Evolutionary conservation across 192 early-diverging fungal genomes (phyloP), one percentile per base, ranked within the genome.

Genomic region (Anaeromyces robustus): DNA sequence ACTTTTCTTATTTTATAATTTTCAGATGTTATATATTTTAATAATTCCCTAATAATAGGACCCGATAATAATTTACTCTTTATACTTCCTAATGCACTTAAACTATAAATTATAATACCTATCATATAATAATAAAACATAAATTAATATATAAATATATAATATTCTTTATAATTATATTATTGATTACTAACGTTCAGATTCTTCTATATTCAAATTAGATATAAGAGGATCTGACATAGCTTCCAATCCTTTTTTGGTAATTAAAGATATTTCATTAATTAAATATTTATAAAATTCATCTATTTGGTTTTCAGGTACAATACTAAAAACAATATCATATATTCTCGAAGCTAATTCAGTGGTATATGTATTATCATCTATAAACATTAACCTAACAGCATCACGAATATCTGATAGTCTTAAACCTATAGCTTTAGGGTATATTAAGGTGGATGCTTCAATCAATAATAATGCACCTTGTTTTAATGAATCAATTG

Each of bases 401-500:
- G 88, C 82, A 81, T 90, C 89, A 4, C 89, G 83, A 17, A 87
- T 86, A 81, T 90, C 88, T 28, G 80, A 77, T 12, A 90, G 78
- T 77, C 87, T 87, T 52, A 78, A 59, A 0, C 79, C 83, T 12
- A 90, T 82, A 17, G 85, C 89, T 34, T 85, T 86, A 78, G 90
- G 90, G 77, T 90, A 91, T 2, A 91, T 86, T 29, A 90, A 78
- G 4, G 89, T 77, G 59, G 87, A 87, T 2, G 84, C 80, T 81
- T 91, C 88, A n/a, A 91, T 77, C 4, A 91, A 82, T 37, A 86
- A 84, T 13, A 91, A 80, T 4, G 87, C 86, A 16, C 85, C 87
- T 34, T 86, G 80, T 77, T 90, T 89, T 41, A 89, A 82, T 28
- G 84, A 81, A 30, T 87, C 82, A 17, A 85, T 85, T 29, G 87